Conservation (phyloP, 192 early-diverging fungal species). For the Umbelopsis isabellina region DNA sequence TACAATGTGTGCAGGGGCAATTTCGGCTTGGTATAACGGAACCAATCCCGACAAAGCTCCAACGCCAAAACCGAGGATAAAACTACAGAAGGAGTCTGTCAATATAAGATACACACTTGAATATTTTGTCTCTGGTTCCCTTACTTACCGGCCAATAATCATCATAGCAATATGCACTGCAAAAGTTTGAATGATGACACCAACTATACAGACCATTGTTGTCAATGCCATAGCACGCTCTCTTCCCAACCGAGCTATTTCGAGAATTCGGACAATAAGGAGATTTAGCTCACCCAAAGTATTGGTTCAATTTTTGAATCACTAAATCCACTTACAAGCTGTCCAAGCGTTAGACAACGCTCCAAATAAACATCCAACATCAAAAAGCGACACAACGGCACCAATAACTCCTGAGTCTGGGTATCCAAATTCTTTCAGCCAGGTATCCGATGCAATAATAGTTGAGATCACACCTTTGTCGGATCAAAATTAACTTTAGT, state of each 20-base stretch:
- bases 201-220: slow-evolving; percentile 57
- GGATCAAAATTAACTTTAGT: neutral
- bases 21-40: slow-evolving; percentile 61
- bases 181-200: slow-evolving; percentile 60
- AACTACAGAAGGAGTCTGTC: neutral
- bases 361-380: slow-evolving; percentile 14
- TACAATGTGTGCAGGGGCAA: slow-evolving; percentile 58
- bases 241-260: slow-evolving; percentile 42
- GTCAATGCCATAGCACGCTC: slow-evolving; percentile 54
- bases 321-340: neutral
- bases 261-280: neutral
- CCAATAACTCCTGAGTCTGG: neutral
- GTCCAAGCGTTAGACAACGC: slow-evolving; percentile 2
- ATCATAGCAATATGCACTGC: slow-evolving; percentile 52
- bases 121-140: neutral
- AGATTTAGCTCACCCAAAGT: neutral
- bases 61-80: slow-evolving; percentile 67
- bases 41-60: slow-evolving; percentile 59
- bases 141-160: slow-evolving; percentile 51
- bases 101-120: neutral
- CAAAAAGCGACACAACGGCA: slow-evolving; percentile 4
- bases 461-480: neutral
- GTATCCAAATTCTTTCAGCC: neutral
- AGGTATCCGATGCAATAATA: neutral
- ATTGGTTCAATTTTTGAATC: neutral